Percentiles rank a stretch among this genome's conserved stretches.
phyloP scores from a whole-genome alignment of 1,284 basidiomycete species.

The Phylloboletellus chloephorus region DNA sequence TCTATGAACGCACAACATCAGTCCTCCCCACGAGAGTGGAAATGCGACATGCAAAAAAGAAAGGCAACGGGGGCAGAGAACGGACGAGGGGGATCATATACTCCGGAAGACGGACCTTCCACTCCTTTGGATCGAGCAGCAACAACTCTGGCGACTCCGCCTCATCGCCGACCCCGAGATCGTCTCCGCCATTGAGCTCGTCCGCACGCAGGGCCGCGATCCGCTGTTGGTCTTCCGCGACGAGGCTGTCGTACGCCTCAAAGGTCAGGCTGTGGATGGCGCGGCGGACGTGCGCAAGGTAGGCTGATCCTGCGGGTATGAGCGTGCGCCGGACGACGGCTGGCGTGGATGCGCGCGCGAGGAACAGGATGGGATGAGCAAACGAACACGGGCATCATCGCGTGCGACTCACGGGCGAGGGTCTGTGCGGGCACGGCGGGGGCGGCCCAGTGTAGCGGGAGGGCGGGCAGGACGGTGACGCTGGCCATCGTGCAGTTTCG shows the following conservation, averaged over 20 bases:
- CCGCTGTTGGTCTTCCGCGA: constrained; percentile 50
- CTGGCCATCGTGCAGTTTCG: constrained; percentile 18
- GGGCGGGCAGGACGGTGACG: constrained; percentile 21
- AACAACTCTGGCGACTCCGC: constrained; percentile 74
- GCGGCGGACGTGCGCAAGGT: constrained; percentile 75
- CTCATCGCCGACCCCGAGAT: constrained; percentile 92
- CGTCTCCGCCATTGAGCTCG: constrained; percentile 66
- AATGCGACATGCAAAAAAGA: too few species aligned
- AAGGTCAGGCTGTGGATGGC: constrained; percentile 73
- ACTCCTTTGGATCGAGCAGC: constrained; percentile 89
- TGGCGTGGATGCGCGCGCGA: constrained; percentile 5
- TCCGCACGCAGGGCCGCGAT: constrained; percentile 51
- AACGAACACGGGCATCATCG: not conserved
- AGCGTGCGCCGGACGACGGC: constrained; percentile 37
- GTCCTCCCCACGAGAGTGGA: not conserved
- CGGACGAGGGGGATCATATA: too few species aligned
- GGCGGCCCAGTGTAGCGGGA: constrained; percentile 20
- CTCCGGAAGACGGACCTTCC: constrained; percentile 72
- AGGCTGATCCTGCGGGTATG: constrained; percentile 81
- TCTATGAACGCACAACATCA: constrained; percentile 41
- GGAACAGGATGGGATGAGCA: constrained; percentile 7
- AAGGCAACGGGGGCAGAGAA: not conserved
- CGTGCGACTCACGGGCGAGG: constrained; percentile 24
- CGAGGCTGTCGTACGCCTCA: constrained; percentile 68
- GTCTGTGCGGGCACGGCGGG: constrained; percentile 15